A percentile compares a stretch with the other conserved stretches of the same genome.
phyloP scores from a whole-genome alignment of 352 stramenopile species.

The Globisporangium ultimum region DNA sequence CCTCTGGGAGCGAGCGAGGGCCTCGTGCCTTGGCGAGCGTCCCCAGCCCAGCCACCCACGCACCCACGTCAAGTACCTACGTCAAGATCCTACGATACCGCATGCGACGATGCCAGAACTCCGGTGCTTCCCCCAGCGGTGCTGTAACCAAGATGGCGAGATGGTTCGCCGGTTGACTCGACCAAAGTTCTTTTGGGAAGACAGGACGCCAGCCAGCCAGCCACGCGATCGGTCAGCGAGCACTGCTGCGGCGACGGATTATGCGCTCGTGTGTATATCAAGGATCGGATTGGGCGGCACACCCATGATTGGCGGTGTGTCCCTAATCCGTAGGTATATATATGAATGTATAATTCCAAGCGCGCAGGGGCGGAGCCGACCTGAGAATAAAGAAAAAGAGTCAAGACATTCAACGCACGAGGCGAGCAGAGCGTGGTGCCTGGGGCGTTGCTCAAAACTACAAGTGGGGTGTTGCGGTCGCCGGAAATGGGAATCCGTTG shows the following conservation, averaged over 20 bases:
- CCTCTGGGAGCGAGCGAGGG: not conserved
- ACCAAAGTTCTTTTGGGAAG: constrained; percentile 9
- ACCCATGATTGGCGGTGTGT: constrained; percentile 3
- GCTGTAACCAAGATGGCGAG: constrained; percentile 1
- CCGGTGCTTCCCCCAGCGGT: constrained; percentile 7
- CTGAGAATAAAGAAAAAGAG: not conserved
- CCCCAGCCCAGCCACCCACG: not conserved
- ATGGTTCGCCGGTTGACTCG: constrained; percentile 2
- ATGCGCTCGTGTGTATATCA: constrained; percentile 71
- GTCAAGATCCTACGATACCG: constrained; percentile 8
- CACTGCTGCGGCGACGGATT: constrained; percentile 34
- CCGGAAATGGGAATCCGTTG: too few relatives aligned
- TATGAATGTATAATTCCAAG: constrained; percentile 50
- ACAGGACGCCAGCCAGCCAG: constrained; percentile 11
- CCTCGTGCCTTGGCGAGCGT: not conserved
- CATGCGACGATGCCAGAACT: constrained; percentile 14
- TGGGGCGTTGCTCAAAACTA: not conserved
- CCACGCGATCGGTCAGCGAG: constrained; percentile 7
- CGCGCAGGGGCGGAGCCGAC: constrained; percentile 2
- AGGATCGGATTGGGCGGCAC: constrained; percentile 73
- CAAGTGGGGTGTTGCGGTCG: too few relatives aligned
- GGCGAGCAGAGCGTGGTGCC: not conserved
- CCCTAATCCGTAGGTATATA: constrained; percentile 86
- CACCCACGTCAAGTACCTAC: constrained; percentile 13
- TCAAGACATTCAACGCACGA: not conserved